Evolutionary conservation across 2,329 filamentous ascomycete genomes (phyloP).

Genomic region (Sporothrix humicola): DNA sequence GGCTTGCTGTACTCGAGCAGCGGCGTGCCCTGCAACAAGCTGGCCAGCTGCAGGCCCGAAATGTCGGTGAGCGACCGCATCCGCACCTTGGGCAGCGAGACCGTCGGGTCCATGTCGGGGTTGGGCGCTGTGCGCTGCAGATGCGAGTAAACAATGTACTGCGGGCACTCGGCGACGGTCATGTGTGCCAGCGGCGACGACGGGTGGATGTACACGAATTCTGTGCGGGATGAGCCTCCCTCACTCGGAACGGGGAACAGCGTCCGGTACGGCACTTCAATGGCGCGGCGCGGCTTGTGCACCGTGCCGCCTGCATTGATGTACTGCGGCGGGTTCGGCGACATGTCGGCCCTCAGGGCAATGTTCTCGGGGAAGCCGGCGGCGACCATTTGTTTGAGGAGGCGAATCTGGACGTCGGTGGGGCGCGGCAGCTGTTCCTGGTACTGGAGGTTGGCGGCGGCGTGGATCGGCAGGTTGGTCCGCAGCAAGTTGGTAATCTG

Average conservation of each 20-base stretch:
- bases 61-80: constrained; percentile 89
- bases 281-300: constrained; percentile 76
- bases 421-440: constrained; percentile 64
- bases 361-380: constrained; percentile 94
- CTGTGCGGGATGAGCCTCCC: constrained; percentile 55
- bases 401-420: constrained; percentile 71
- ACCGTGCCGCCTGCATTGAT: constrained; percentile 47
- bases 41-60: constrained; percentile 74
- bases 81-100: constrained; percentile 70
- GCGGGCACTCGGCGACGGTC: constrained; percentile 74
- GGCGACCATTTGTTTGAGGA: constrained; percentile 88
- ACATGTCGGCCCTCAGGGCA: constrained; percentile 87
- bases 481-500: constrained; percentile 84
- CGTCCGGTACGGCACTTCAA: constrained; percentile 89
- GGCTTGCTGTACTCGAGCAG: constrained; percentile 87
- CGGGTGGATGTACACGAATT: constrained; percentile 85
- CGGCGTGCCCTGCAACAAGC: constrained; percentile 82
- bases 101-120: not conserved
- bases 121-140: constrained; percentile 68
- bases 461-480: constrained; percentile 72
- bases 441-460: constrained; percentile 62
- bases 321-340: constrained; percentile 71
- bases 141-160: constrained; percentile 86
- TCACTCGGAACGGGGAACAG: constrained; percentile 68
- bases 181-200: constrained; percentile 77